Conservation (phyloP, 2,329 filamentous ascomycete genomes). For the Sclerotinia spermophila region DNA sequence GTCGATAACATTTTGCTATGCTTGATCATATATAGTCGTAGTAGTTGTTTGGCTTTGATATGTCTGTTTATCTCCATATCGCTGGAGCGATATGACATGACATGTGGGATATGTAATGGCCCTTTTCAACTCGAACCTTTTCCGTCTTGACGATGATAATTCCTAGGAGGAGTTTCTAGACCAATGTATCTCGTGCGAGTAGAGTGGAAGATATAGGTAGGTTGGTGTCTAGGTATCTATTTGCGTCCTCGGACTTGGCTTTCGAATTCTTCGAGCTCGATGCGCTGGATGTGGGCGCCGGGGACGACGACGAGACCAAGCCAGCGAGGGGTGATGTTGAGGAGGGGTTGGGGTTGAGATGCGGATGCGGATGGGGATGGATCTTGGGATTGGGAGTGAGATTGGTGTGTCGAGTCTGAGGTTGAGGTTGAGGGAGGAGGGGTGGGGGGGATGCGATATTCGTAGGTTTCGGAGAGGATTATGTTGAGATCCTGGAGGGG, state of each 20-base stretch:
- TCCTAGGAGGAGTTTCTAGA: not conserved
- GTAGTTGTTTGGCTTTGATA: not conserved
- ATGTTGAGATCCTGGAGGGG: constrained; percentile 73
- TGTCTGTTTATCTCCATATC: not conserved
- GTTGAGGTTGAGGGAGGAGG: constrained; percentile 37
- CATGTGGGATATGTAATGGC: not conserved
- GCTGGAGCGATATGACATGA: not conserved
- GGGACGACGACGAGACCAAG: constrained; percentile 89
- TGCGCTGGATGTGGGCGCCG: constrained; percentile 77
- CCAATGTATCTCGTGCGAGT: not conserved
- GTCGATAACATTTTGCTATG: not conserved
- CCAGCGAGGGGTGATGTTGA: constrained; percentile 70
- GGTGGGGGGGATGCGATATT: constrained; percentile 73
- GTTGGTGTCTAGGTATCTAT: not conserved
- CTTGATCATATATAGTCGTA: not conserved
- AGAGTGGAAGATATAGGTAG: not conserved
- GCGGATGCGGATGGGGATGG: not conserved
- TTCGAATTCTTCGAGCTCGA: constrained; percentile 77
- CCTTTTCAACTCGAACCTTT: not conserved
- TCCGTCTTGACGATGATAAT: not conserved
- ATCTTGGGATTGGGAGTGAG: constrained; percentile 57
- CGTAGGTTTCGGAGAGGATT: constrained; percentile 79
- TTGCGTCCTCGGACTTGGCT: constrained; percentile 40
- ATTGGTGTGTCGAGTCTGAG: not conserved
- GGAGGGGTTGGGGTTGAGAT: constrained; percentile 16